A percentile compares a stretch with the other conserved stretches of the same genome.
These are phyloP conservation scores for Entomortierella chlamydospora DNA, from an alignment of 192 early-diverging fungal species.

Conservation along the genomic window DNA sequence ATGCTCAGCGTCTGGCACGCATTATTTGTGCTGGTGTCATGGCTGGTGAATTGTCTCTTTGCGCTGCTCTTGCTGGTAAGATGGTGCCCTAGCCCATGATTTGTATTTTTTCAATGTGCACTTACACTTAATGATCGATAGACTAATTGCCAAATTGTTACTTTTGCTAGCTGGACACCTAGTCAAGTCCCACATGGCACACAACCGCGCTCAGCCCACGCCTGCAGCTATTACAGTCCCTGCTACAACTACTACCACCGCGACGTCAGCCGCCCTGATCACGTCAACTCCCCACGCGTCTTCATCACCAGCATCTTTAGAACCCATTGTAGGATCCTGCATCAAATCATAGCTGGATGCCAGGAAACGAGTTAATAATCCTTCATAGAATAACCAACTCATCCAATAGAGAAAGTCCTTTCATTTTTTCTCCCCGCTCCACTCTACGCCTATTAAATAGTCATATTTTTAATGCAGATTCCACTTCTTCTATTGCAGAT, in stretches of 20 bases:
- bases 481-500: neutral
- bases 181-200: slow-evolving; percentile 89
- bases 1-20: slow-evolving; percentile 87
- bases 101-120: neutral
- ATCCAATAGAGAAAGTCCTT: no score
- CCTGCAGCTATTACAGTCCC: slow-evolving; percentile 35
- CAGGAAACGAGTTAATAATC: neutral
- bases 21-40: slow-evolving; percentile 91
- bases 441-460: neutral
- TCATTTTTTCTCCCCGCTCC: slow-evolving; percentile 6
- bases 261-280: slow-evolving; percentile 10
- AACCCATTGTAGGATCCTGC: slow-evolving; percentile 51
- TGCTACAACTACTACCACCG: slow-evolving; percentile 11
- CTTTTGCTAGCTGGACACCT: slow-evolving; percentile 76
- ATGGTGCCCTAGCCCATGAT: no score
- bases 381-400: neutral
- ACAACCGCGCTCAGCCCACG: slow-evolving; percentile 86
- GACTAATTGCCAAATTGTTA: neutral
- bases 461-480: slow-evolving; percentile 16
- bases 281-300: slow-evolving; percentile 12
- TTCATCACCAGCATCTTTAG: slow-evolving; percentile 23
- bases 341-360: slow-evolving; percentile 53
- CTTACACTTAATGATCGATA: no score
- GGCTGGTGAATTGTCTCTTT: slow-evolving; percentile 92
- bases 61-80: slow-evolving; percentile 79